A percentile compares a stretch with the other conserved stretches of the same genome.
phyloP scores from a whole-genome alignment of 2,329 filamentous ascomycete species.

The Hymenoscyphus fructigenus region DNA sequence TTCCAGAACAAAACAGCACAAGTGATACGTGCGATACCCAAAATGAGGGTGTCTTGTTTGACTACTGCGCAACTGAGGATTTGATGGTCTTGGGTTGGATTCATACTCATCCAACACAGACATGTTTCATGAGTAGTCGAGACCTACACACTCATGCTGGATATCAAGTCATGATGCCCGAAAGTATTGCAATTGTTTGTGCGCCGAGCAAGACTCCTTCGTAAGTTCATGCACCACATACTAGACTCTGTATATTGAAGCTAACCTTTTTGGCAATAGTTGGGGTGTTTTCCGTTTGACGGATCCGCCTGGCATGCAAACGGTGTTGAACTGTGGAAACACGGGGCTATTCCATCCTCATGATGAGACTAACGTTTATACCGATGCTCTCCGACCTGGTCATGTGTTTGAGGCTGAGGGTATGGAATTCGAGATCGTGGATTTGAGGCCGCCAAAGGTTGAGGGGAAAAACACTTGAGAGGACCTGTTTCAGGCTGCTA shows the following conservation, averaged over 20 bases:
- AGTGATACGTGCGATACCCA: conserved; percentile 93
- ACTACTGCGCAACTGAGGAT: conserved; percentile 62
- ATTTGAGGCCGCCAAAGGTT: conserved; percentile 47
- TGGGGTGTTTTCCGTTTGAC: conserved; percentile 93
- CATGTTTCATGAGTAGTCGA: conserved; percentile 94
- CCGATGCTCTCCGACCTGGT: conserved; percentile 48
- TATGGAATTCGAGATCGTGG: conserved; percentile 62
- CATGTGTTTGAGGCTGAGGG: conserved; percentile 59
- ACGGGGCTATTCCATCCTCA: conserved; percentile 83
- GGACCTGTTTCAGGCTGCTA: conserved; percentile 5
- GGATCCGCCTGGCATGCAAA: conserved; percentile 83
- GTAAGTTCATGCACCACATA: conserved; percentile 47
- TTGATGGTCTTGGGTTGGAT: conserved; percentile 65
- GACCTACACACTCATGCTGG: conserved; percentile 92
- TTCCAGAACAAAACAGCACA: conserved; percentile 87
- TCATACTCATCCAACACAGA: conserved; percentile 94
- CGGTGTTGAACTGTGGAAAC: conserved; percentile 78
- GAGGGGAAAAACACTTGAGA: background rate
- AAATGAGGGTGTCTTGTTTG: conserved; percentile 80
- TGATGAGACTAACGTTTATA: conserved; percentile 39
- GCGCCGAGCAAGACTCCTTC: conserved; percentile 77
- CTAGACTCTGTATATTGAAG: background rate
- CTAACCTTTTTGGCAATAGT: conserved; percentile 44
- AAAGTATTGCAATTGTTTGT: conserved; percentile 96
- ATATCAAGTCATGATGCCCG: conserved; percentile 94